Conservation (phyloP, 345 rosid genomes). For the Mangifera indica region DNA sequence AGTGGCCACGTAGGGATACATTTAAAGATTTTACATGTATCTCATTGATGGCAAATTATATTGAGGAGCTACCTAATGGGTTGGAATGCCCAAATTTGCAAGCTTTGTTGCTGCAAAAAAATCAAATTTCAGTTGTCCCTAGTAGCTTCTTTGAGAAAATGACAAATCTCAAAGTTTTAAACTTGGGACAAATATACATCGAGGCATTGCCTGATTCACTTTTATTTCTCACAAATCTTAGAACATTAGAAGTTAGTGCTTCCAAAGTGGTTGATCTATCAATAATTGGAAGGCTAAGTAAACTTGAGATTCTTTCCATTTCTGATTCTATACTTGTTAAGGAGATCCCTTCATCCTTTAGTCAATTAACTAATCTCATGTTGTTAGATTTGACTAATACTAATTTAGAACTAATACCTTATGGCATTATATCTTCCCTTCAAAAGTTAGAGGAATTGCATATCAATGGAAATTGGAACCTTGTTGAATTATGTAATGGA, state of each 20-base stretch:
- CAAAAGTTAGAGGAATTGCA: not conserved
- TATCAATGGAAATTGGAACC: not conserved
- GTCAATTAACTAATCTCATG: not conserved
- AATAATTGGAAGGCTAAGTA: not conserved
- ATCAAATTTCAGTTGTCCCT: not conserved
- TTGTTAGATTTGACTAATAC: not conserved
- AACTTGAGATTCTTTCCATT: not conserved
- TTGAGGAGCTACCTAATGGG: not conserved
- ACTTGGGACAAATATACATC: not conserved
- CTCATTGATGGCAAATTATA: constrained; percentile 10
- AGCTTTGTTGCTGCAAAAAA: not conserved
- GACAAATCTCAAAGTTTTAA: constrained; percentile 7
- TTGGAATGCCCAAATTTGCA: constrained; percentile 6
- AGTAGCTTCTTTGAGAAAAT: not conserved
- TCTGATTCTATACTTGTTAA: not conserved
- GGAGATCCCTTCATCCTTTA: not conserved
- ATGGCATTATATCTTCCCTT: not conserved
- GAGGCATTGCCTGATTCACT: not conserved
- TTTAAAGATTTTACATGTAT: not conserved
- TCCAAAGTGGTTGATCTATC: not conserved
- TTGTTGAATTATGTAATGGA: no score
- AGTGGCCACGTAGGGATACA: not conserved
- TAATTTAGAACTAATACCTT: not conserved
- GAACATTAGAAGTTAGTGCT: not conserved
- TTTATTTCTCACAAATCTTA: not conserved